A percentile compares a stretch with the other conserved stretches of the same genome.
phyloP scores from a whole-genome alignment of 169 alveolate genomes.

The Ichthyophthirius multifiliis region DNA sequence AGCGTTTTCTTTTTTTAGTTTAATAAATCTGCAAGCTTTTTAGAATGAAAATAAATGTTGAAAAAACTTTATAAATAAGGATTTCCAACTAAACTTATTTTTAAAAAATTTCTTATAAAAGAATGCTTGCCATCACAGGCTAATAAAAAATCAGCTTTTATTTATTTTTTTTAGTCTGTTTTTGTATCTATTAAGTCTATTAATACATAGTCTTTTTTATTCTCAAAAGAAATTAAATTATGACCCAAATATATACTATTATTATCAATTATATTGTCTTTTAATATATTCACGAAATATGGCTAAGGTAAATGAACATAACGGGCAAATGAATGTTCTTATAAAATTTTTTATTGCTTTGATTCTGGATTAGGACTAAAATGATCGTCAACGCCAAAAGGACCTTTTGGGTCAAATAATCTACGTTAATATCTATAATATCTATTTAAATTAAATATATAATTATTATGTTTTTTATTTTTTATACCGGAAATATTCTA shows the following conservation, averaged over 20 bases:
- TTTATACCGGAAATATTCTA: not conserved
- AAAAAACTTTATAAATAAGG: not conserved
- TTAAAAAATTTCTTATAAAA: not conserved
- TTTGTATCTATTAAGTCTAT: not conserved
- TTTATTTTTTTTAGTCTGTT: not conserved
- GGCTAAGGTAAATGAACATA: conserved; percentile 13
- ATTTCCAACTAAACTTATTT: not conserved
- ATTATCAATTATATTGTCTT: not conserved
- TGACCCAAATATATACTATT: not conserved
- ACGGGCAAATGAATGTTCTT: not conserved
- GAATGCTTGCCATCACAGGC: conserved; percentile 10
- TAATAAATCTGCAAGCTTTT: not conserved
- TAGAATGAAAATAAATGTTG: conserved; percentile 15
- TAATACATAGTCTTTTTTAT: not conserved
- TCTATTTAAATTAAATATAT: not conserved
- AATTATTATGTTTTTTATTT: no score
- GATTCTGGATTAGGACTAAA: not conserved
- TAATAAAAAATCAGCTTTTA: conserved; percentile 3
- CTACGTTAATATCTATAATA: conserved; percentile 10
- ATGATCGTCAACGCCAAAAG: not conserved
- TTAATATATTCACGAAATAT: not conserved
- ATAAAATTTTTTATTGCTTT: not conserved
- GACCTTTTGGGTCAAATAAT: not conserved
- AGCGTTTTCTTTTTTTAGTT: not conserved
- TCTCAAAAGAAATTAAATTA: not conserved